Evolutionary conservation across 345 rosid genomes (phyloP), one percentile per base, ranked within the genome.

Genomic region (Cardiospermum halicacabum): DNA sequence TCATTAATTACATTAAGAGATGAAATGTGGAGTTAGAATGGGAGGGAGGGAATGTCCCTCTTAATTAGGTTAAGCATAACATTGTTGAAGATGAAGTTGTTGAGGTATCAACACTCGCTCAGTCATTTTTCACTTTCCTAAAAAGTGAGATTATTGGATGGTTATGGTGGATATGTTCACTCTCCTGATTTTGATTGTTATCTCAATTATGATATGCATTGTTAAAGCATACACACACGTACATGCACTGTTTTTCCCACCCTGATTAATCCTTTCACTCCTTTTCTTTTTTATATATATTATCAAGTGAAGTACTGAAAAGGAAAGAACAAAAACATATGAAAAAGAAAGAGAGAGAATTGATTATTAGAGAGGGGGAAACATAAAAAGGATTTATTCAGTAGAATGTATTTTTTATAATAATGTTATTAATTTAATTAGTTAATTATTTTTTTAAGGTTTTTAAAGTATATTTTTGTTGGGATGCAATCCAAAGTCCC

Each of bases 51-150:
- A 27, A 47, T 50, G 67, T 64, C 58, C 25, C 51, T 69, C 39
- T 68, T 30, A 40, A 60, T 72, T 72, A 72, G 80, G 80, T 76
- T 69, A 72, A 65, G 61, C 56, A 74, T 72, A 76, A 76, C 71
- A 65, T 68, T n/a, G 59, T 40, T 65, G 69, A 60, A 62, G 75
- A 60, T 54, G 65, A 55, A 68, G 68, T 64, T 64, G 80, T 60
- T 76, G 74, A 58, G 54, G 58, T 43, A 60, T 76, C 76, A 55
- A 65, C 49, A 45, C 36, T 68, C 49, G 37, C 36, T 68, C 31
- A 15, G 6, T 37, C 24, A 22, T 11, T 63, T 24, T 24, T 60
- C 53, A 59, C 48, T n/a, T 50, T 39, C 22, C 8, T 42, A 3
- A 45, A 60, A 53, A 47, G 58, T 36, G 58, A 53, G 51, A 73